A percentile compares a stretch with the other conserved stretches of the same genome.
phyloP scores from a whole-genome alignment of 495 filamentous ascomycete species.

The Podospora didyma region DNA sequence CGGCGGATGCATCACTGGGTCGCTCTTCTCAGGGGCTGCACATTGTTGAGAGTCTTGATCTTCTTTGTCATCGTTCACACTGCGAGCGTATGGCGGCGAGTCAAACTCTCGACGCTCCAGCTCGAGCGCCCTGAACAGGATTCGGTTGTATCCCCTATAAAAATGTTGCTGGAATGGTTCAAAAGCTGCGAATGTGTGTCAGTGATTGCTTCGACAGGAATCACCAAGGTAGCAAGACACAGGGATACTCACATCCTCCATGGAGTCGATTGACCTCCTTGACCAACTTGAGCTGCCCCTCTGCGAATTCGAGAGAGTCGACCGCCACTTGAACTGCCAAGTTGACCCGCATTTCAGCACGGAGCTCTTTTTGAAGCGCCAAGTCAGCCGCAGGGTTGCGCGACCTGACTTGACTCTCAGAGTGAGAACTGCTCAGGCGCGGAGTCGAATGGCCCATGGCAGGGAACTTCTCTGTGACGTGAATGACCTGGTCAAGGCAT shows the following conservation, averaged over 20 bases:
- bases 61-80: neutral
- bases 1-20: neutral
- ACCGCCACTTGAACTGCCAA: conserved; percentile 29
- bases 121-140: conserved; percentile 24
- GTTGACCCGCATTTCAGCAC: conserved; percentile 30
- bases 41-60: too few species aligned
- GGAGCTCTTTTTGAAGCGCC: conserved; percentile 18
- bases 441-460: neutral
- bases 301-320: conserved; percentile 30
- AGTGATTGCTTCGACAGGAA: neutral
- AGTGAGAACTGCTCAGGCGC: neutral
- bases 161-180: conserved; percentile 23
- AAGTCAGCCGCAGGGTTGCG: conserved; percentile 7
- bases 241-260: conserved; percentile 22
- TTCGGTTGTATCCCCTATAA: conserved; percentile 27
- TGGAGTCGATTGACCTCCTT: conserved; percentile 21
- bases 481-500: neutral
- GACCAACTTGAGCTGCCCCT: conserved; percentile 24
- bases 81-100: conserved; percentile 3
- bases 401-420: neutral
- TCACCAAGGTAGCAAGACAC: neutral
- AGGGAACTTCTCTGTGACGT: conserved; percentile 3
- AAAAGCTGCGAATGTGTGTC: conserved; percentile 7
- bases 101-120: conserved; percentile 21
- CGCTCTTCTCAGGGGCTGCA: neutral